Conservation (phyloP, 129 eudicot species). For the Helichrysum umbraculigerum region DNA sequence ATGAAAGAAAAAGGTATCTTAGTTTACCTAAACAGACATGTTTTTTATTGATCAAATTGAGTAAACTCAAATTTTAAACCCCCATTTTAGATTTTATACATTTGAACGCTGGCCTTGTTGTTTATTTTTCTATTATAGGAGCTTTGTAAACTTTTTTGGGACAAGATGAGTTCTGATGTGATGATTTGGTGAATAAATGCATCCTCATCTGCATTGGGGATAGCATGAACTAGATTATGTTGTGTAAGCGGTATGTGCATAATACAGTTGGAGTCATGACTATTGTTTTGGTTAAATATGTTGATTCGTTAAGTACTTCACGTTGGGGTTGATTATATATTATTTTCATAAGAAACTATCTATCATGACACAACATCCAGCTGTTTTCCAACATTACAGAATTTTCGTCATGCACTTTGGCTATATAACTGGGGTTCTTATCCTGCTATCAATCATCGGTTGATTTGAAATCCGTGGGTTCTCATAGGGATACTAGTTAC, state of each 20-base stretch:
- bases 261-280: background rate
- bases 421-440: background rate
- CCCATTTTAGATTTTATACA: background rate
- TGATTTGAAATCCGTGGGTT: background rate
- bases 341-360: background rate
- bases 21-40: background rate
- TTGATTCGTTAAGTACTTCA: constrained; percentile 4
- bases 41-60: constrained; percentile 7
- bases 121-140: background rate
- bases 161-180: background rate
- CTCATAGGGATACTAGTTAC: background rate
- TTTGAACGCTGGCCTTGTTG: background rate
- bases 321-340: background rate
- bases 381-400: background rate
- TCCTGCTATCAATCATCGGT: background rate
- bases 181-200: constrained; percentile 9
- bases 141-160: background rate
- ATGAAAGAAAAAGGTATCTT: background rate
- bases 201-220: background rate
- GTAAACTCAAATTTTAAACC: background rate
- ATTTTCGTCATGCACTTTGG: background rate
- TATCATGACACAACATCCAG: background rate
- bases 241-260: background rate
- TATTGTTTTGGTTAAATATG: constrained; percentile 2
- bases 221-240: background rate